Conservation (phyloP, 2,329 filamentous ascomycete species). For the Cladosporium cucumerinum region DNA sequence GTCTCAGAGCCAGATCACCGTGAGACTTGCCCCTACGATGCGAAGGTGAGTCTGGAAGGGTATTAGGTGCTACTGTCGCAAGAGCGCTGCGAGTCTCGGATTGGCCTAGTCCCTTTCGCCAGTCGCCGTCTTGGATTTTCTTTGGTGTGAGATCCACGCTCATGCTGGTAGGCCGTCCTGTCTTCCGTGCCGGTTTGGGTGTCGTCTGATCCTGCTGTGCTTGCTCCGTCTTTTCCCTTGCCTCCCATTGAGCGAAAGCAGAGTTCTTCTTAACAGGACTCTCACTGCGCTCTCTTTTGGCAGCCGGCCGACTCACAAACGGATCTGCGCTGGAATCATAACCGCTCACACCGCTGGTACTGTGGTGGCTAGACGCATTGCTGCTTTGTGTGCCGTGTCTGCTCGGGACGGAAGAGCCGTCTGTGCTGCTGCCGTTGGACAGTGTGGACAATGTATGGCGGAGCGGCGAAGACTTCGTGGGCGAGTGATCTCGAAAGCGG, state of each 20-base stretch:
- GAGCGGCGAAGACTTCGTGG: slow-evolving; percentile 34
- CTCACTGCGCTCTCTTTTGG: slow-evolving; percentile 34
- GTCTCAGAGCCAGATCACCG: slow-evolving; percentile 1
- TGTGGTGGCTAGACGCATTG: slow-evolving; percentile 28
- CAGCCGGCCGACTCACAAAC: slow-evolving; percentile 29
- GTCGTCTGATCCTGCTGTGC: slow-evolving; percentile 17
- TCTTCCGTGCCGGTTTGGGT: slow-evolving; percentile 11
- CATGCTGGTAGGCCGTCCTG: slow-evolving; percentile 8
- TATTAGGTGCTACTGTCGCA: slow-evolving; percentile 31
- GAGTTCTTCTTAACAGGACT: slow-evolving; percentile 37
- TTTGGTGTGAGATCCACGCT: slow-evolving; percentile 25
- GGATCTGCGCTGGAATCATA: slow-evolving; percentile 30
- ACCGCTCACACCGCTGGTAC: slow-evolving; percentile 23
- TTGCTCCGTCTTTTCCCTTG: slow-evolving; percentile 28
- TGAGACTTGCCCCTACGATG: slow-evolving; percentile 24
- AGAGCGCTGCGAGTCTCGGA: slow-evolving; percentile 31
- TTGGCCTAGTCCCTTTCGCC: slow-evolving; percentile 29
- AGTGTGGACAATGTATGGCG: slow-evolving; percentile 34
- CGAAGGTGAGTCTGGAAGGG: slow-evolving; percentile 23
- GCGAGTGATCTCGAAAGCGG: slow-evolving; percentile 32
- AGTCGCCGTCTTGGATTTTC: slow-evolving; percentile 34
- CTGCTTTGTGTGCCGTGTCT: slow-evolving; percentile 30
- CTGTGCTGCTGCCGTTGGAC: slow-evolving; percentile 34
- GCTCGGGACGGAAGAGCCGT: slow-evolving; percentile 27
- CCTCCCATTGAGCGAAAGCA: slow-evolving; percentile 30